Percentiles rank a stretch among this genome's conserved stretches.
phyloP scores from a whole-genome alignment of 768 basidiomycete genomes.

The Russula virescens region DNA sequence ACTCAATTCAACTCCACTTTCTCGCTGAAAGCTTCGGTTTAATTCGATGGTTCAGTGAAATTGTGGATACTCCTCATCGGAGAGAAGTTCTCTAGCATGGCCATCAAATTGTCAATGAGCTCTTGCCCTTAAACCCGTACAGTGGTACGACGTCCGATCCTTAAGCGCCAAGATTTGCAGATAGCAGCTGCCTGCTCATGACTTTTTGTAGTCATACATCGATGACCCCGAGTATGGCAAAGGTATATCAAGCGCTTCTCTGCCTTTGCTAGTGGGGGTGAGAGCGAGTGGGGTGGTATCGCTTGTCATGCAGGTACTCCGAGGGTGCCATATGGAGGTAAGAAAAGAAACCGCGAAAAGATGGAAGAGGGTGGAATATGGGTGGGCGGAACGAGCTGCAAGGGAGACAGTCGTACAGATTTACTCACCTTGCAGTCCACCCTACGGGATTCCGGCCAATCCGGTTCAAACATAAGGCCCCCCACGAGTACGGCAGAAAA shows the following conservation, averaged over 20 bases:
- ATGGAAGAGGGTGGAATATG: background rate
- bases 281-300: slow-evolving; percentile 13
- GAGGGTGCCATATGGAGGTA: background rate
- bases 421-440: slow-evolving; percentile 18
- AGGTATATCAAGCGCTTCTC: slow-evolving; percentile 7
- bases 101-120: slow-evolving; percentile 12
- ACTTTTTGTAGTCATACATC: slow-evolving; percentile 16
- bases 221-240: slow-evolving; percentile 5
- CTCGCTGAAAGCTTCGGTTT: slow-evolving; percentile 1
- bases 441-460: too few relatives aligned
- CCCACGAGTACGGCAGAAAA: background rate
- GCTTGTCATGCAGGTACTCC: slow-evolving; percentile 7
- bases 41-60: slow-evolving; percentile 12
- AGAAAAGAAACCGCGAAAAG: background rate
- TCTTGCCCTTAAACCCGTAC: background rate
- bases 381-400: slow-evolving; percentile 13
- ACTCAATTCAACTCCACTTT: background rate
- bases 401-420: background rate
- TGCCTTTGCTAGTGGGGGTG: slow-evolving; percentile 5
- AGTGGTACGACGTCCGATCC: background rate
- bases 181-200: background rate
- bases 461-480: slow-evolving; percentile 14
- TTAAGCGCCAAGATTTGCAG: background rate
- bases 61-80: background rate
- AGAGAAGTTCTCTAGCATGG: background rate